A percentile compares a stretch with the other conserved stretches of the same genome.
Evolutionary conservation across 176 grass and related monocot species (phyloP).

Genomic region (Lolium rigidum): DNA sequence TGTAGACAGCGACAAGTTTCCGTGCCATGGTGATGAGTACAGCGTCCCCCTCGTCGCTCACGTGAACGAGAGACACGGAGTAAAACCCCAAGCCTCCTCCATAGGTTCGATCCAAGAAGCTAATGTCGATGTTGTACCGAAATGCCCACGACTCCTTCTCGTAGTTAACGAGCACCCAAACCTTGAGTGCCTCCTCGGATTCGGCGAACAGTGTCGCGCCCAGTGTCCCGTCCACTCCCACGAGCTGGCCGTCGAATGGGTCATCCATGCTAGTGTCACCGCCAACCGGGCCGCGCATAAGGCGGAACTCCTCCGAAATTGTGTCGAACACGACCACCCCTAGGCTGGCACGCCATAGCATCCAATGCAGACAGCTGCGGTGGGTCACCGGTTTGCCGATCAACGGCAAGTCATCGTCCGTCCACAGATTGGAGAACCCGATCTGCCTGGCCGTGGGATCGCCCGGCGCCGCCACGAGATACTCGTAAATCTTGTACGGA

Average conservation of each 20-base stretch:
- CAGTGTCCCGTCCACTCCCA: neutral
- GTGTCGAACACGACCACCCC: too few relatives aligned
- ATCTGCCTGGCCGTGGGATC: too few relatives aligned
- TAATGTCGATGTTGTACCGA: neutral
- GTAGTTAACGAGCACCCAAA: neutral
- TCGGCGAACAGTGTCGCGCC: neutral
- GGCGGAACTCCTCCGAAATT: neutral
- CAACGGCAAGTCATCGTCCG: too few relatives aligned
- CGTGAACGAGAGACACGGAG: neutral
- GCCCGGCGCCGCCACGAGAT: too few relatives aligned
- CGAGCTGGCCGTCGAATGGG: neutral
- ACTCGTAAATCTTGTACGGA: too few relatives aligned
- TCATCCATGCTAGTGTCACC: neutral
- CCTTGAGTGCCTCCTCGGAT: neutral
- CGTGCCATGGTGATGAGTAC: neutral
- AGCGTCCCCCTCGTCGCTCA: neutral
- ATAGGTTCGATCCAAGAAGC: neutral
- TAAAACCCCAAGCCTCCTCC: neutral
- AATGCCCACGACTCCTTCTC: neutral
- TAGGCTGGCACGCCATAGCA: too few relatives aligned
- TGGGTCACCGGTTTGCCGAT: too few relatives aligned
- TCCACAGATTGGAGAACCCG: too few relatives aligned
- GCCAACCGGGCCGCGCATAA: neutral
- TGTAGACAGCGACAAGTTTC: too few relatives aligned
- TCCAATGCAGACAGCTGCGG: too few relatives aligned